Conservation (phyloP, 1,284 basidiomycete species). For the Trichosporon sp. region DNA sequence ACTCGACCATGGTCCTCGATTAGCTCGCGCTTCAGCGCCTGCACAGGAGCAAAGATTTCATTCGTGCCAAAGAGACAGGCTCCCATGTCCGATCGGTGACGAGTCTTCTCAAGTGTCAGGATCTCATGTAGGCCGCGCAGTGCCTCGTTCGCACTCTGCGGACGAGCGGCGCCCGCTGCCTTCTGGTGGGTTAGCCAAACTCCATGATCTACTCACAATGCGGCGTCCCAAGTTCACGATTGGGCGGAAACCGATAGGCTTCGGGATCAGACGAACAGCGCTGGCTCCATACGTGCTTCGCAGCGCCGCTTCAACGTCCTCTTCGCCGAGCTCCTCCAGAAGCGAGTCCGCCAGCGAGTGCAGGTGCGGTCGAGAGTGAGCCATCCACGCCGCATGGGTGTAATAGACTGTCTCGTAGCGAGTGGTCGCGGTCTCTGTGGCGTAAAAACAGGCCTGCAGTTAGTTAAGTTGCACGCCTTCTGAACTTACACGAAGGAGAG, state of each 20-base stretch:
- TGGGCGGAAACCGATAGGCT: conserved; percentile 89
- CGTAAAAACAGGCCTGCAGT: conserved; percentile 83
- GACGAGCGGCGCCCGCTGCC: conserved; percentile 20
- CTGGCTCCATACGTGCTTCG: conserved; percentile 42
- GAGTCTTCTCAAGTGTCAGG: conserved; percentile 79
- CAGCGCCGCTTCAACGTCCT: conserved; percentile 8
- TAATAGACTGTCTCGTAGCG: conserved; percentile 89
- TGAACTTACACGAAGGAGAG: conserved; percentile 70
- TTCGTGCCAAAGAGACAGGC: conserved; percentile 80
- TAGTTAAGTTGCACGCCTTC: neutral
- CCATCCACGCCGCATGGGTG: conserved; percentile 90
- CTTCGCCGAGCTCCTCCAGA: conserved; percentile 44
- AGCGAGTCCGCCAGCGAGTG: conserved; percentile 63
- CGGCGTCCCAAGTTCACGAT: conserved; percentile 87
- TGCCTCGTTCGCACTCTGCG: conserved; percentile 66
- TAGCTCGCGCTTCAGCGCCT: conserved; percentile 68
- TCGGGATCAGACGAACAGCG: conserved; percentile 85
- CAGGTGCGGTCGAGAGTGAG: conserved; percentile 76
- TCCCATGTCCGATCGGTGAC: conserved; percentile 68
- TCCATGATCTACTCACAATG: conserved; percentile 47
- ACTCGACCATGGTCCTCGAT: conserved; percentile 60
- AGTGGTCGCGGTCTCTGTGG: conserved; percentile 87
- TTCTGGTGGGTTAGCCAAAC: conserved; percentile 21
- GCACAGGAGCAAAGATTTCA: conserved; percentile 75
- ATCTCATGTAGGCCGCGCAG: conserved; percentile 81